Evolutionary conservation across 148 eudicot genomes (phyloP).

Genomic region (Chenopodium berlandieri): DNA sequence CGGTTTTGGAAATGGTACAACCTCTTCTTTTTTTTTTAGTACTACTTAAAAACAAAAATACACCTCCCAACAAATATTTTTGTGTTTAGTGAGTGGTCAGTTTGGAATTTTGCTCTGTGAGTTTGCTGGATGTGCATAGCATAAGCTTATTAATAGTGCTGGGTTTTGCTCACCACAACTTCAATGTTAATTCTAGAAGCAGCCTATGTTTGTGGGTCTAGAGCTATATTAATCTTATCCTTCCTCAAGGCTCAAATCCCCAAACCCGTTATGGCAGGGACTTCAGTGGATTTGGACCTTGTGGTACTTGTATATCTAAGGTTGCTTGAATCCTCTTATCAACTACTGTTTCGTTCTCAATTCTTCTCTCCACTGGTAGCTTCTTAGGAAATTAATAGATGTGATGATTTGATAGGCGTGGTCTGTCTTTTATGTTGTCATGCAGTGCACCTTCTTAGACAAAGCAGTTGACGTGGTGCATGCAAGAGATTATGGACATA

Average conservation of each 20-base stretch:
- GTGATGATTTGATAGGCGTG: neutral
- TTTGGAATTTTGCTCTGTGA: neutral
- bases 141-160: no score
- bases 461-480: slow-evolving; percentile 57
- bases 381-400: neutral
- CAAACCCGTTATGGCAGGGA: neutral
- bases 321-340: neutral
- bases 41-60: no score
- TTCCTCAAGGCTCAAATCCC: neutral
- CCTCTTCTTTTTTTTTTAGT: no score
- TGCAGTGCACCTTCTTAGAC: slow-evolving; percentile 78
- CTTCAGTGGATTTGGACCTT: neutral
- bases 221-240: neutral
- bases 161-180: neutral
- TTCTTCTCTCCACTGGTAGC: neutral
- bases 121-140: neutral
- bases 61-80: no score
- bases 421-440: neutral
- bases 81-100: no score
- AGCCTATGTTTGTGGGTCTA: neutral
- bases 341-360: neutral
- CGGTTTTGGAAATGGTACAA: neutral
- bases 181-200: neutral
- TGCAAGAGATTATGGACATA: slow-evolving; percentile 91
- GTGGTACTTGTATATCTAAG: neutral